Evolutionary conservation across 345 rosid genomes (phyloP), one percentile per base, ranked within the genome.

Genomic region (Lepidium aucheri): DNA sequence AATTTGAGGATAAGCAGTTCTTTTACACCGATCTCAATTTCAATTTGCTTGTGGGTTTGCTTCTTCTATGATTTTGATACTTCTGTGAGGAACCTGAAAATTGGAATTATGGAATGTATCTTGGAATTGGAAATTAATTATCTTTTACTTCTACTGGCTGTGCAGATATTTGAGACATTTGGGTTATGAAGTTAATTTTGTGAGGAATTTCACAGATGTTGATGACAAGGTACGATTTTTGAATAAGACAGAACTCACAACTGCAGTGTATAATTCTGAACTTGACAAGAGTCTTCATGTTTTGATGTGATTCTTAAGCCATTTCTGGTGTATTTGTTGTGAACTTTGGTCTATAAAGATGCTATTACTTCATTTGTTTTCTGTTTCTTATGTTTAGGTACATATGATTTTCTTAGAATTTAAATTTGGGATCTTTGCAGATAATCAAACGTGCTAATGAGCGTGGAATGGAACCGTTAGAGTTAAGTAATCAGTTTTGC

Each of bases 121-220:
- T 38, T 49, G 12, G 39, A 42, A 22, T 34, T 42, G 12, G 18
- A 0, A 4, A 42, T 50, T 35, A 20, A 32, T 14, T 68, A 35
- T 55, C 14, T 3, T 28, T 2, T 34, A 9, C 17, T 50, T 69
- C 0, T 58, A 45, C 5, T 63, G 34, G 47, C 49, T 64, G 28
- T 84, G 80, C 83, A 93, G 96, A 77, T 90, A 85, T 69, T 80
- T 93, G 1, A 63, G 52, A 4, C 80, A 88, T 67, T 65, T 90
- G 71, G 86, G 84, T 50, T 88, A 80, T 76, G 96, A 90, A 59
- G 89, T 90, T 62, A 85, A 67, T 20, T 88, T 79, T 69, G 90
- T 88, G 4, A 61, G 98, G 42, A 93, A 93, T 76, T 90, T 93
- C 72, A 93, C 98, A 1, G 96, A 93, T 68, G 85, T 93, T 41